Base-by-base conservation (phyloP, 2,329 filamentous ascomycete genomes). In the Aspergillaceae sp. region DNA sequence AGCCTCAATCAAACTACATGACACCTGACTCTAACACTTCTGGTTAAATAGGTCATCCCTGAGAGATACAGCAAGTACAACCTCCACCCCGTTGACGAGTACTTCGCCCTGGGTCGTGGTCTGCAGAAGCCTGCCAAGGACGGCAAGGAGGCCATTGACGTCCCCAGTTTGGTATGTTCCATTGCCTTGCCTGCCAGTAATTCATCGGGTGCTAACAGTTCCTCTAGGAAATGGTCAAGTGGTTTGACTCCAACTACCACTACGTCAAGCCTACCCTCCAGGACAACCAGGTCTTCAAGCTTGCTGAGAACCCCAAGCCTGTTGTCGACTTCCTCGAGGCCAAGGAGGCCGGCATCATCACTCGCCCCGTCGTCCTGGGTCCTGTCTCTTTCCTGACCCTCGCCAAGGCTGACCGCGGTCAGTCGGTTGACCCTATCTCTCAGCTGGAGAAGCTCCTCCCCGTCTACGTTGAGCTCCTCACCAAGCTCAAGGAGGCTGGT, bases 181-280 rank as follows among this genome's bases (percentile, higher is more conserved):
- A 34, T 4, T 10, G 28, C 29, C 4, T 32, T 6, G 32, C 5
- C 11, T 35, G 32, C 9, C 7, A 5, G 8, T 26, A 40, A 10
- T 40, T 42, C 45, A 45, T 44, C n/a, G n/a, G 7, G 19, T 38
- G 36, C 36, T 38, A 19, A 38, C 26, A 26, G 6, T 1, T 7
- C 26, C n/a, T 44, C 46, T 49, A 78, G 76, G 92, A 98, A 81
- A 98, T 98, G 92, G 92, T 98, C 64, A 98, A 98, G 81, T 98
- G 92, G 92, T 98, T 98, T 70, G 92, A 98, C 80, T 95, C 89
- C 57, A 98, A 98, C 86, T 98, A 98, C 84, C 92, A 97, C 82
- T 98, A 98, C 74, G 92, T 97, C 76, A 97, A 97, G 84, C 92
- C 92, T 56, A 96, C 92, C 53, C 82, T 98, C 58, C 89, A 96